Base-by-base conservation (phyloP, 1,284 basidiomycete genomes). In the Takashimella tepidaria region DNA sequence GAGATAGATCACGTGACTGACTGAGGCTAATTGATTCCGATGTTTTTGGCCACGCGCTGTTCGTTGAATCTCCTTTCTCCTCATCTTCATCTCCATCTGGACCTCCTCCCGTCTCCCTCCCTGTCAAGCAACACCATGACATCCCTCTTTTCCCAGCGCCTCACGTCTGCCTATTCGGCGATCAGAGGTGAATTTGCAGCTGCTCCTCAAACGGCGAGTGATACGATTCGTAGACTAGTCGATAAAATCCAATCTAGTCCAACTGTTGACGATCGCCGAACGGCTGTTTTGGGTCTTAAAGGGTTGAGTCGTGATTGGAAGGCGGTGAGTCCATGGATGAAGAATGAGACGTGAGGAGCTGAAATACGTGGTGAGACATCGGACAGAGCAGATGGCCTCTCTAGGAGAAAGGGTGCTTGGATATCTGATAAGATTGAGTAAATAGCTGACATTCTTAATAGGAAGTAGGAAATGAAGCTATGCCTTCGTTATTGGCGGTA, bases 261-360 rank as follows among this genome's bases (percentile, higher is more conserved):
- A 0, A 82, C 89, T 31, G 83, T 92, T 31, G 87, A 92, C 43
- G 95, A 98, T 76, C 82, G 93, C 62, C 83, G 91, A 49, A 93
- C 93, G 19, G 88, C 93, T 0, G 86, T 98, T 8, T 79, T 97
- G 43, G 84, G 91, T 0, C 82, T 98, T 63, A 98, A 98, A 73
- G 92, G 92, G 13, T 83, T 98, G 47, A 81, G 87, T 46, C 82
- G 92, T 52, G 93, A 96, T 75, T 92, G 89, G 80, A 92, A 89
- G 71, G 80, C 84, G 56, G 74, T 77, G 24, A 51, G 74, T 65
- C 5, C 10, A 37, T 8, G 31, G 31, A 16, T 8, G 8, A 37
- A 16, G 16, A 37, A 8, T 37, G 31, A 16, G 31, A 37, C 31
- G 16, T 37, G 31, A 37, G n/a, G n/a, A n/a, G n/a, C n/a, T n/a